These are phyloP conservation scores for Acanthamoeba divionensis DNA, from an alignment of 208 protist genomes.

Conservation along the genomic window DNA sequence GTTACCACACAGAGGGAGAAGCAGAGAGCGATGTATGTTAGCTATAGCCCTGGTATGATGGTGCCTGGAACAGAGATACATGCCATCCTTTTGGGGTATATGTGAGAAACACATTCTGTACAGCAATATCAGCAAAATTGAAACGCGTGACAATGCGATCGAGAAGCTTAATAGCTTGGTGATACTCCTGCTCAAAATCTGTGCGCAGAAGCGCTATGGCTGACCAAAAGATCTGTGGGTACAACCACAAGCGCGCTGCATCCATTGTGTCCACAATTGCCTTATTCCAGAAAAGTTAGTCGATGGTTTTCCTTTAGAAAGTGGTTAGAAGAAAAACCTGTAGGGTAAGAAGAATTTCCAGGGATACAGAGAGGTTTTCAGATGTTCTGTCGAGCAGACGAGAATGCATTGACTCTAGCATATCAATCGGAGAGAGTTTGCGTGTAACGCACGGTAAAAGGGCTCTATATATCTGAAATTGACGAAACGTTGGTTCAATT, in stretches of 20 bases:
- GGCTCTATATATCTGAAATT: not conserved
- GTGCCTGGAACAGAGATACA: not conserved
- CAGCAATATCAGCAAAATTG: conserved; percentile 46
- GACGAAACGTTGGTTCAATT: not conserved
- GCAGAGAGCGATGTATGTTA: too few relatives aligned
- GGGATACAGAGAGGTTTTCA: not conserved
- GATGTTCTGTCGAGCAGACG: not conserved
- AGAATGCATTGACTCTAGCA: not conserved
- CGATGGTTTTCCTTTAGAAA: not conserved
- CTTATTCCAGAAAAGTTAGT: not conserved
- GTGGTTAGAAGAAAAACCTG: too few relatives aligned
- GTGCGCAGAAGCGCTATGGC: conserved; percentile 40
- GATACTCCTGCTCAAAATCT: conserved; percentile 51
- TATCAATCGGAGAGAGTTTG: conserved; percentile 21
- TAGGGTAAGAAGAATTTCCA: conserved; percentile 18
- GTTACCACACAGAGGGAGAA: not conserved
- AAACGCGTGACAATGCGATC: conserved; percentile 14
- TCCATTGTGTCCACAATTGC: conserved; percentile 36
- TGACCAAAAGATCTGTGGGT: conserved; percentile 53
- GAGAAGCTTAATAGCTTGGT: conserved; percentile 51
- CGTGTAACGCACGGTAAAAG: not conserved
- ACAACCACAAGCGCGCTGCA: conserved; percentile 38
- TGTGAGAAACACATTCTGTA: conserved; percentile 42
- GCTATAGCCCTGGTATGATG: not conserved
- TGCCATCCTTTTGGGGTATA: conserved; percentile 38